Conservation (phyloP, 2,329 filamentous ascomycete genomes). For the Fonsecaea pedrosoi region DNA sequence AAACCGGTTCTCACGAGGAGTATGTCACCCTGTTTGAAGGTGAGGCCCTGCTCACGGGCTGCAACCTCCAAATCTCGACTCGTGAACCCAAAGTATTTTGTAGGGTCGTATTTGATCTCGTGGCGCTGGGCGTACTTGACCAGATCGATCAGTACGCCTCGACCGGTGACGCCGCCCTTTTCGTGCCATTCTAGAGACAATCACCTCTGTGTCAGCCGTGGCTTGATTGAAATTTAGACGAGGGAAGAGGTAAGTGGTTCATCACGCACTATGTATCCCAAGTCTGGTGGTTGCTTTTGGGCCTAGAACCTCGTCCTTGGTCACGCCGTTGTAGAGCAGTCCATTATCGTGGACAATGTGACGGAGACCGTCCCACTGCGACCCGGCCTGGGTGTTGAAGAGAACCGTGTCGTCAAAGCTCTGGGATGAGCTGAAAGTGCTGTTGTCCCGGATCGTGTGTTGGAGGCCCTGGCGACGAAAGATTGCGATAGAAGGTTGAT, state of each 20-base stretch:
- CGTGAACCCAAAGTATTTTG: conserved; percentile 44
- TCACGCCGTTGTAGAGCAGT: not conserved
- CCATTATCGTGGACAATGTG: not conserved
- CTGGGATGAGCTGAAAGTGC: not conserved
- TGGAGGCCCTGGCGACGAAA: too few species aligned
- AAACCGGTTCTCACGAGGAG: conserved; percentile 37
- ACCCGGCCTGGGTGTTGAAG: conserved; percentile 7
- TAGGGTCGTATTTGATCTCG: conserved; percentile 46
- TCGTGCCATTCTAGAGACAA: conserved; percentile 45
- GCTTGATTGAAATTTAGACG: too few species aligned
- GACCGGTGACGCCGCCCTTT: conserved; percentile 50
- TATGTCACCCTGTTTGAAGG: conserved; percentile 35
- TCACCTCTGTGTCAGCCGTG: too few species aligned
- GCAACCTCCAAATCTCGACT: conserved; percentile 29
- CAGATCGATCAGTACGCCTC: conserved; percentile 55
- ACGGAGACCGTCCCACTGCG: conserved; percentile 8
- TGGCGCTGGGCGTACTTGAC: conserved; percentile 50
- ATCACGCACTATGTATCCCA: not conserved
- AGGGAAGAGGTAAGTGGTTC: too few species aligned
- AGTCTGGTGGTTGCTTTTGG: not conserved
- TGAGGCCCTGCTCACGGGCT: conserved; percentile 28
- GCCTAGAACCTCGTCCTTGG: not conserved
- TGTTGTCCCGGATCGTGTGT: conserved; percentile 4
- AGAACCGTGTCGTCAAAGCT: conserved; percentile 4
- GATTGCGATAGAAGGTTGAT: too few species aligned